These are phyloP conservation scores for Ganoderma lucidum DNA, from an alignment of 1,284 basidiomycete species.

Conservation along the genomic window DNA sequence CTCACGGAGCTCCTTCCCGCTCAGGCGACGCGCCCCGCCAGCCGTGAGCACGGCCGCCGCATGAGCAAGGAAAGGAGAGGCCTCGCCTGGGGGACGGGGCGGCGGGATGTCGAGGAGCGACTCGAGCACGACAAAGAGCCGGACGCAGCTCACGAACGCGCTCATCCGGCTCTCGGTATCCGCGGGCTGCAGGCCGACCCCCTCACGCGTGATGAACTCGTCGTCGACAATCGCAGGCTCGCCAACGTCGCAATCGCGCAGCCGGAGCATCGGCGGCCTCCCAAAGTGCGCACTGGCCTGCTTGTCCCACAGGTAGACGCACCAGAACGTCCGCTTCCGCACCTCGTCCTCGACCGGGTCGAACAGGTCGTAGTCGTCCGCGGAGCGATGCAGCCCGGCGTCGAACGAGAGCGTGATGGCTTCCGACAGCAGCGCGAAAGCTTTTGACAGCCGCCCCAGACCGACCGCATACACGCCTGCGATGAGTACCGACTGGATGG, in stretches of 20 bases:
- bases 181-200: constrained; percentile 69
- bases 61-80: constrained; percentile 66
- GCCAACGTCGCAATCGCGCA: constrained; percentile 87
- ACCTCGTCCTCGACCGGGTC: constrained; percentile 89
- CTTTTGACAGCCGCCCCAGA: constrained; percentile 86
- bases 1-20: constrained; percentile 72
- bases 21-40: constrained; percentile 53
- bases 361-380: constrained; percentile 90
- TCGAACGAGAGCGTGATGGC: constrained; percentile 86
- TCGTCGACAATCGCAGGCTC: constrained; percentile 89
- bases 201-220: constrained; percentile 82
- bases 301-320: constrained; percentile 94
- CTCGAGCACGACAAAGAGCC: constrained; percentile 87
- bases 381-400: constrained; percentile 85
- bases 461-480: constrained; percentile 91
- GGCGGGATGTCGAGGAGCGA: constrained; percentile 77
- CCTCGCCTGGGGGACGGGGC: constrained; percentile 58
- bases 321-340: constrained; percentile 92
- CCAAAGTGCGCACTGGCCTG: constrained; percentile 87
- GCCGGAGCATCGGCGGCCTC: constrained; percentile 82
- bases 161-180: constrained; percentile 79
- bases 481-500: constrained; percentile 86
- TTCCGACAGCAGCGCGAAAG: constrained; percentile 84
- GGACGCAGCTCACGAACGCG: constrained; percentile 79
- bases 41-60: constrained; percentile 59